Conservation (phyloP, 176 grass and related monocot genomes). For the Oryza meridionalis region DNA sequence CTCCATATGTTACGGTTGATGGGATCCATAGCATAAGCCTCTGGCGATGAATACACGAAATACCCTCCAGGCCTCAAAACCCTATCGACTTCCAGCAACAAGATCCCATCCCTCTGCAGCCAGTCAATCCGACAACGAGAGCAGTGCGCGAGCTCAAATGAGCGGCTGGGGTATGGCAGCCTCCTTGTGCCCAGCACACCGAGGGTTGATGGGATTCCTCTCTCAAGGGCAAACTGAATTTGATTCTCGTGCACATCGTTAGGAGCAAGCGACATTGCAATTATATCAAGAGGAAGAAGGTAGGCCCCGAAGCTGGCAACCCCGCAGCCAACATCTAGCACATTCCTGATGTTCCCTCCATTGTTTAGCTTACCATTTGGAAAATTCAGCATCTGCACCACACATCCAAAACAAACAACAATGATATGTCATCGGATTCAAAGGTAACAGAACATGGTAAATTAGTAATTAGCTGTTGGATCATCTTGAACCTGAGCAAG, state of each 20-base stretch:
- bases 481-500: constrained; percentile 57
- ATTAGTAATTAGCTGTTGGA: background rate
- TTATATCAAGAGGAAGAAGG: constrained; percentile 60
- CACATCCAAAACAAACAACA: constrained; percentile 1
- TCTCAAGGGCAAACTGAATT: constrained; percentile 86
- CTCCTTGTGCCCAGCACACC: constrained; percentile 75
- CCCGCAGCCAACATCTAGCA: constrained; percentile 78
- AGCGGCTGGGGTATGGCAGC: constrained; percentile 68
- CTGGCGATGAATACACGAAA: constrained; percentile 81
- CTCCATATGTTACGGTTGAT: constrained; percentile 70
- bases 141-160: constrained; percentile 74
- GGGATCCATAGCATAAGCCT: constrained; percentile 69
- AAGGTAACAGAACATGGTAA: background rate
- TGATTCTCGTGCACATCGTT: constrained; percentile 91
- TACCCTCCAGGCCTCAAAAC: constrained; percentile 76
- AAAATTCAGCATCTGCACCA: constrained; percentile 69
- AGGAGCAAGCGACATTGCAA: constrained; percentile 75
- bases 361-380: constrained; percentile 64
- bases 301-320: constrained; percentile 83
- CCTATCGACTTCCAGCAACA: constrained; percentile 76
- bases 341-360: constrained; percentile 65
- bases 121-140: constrained; percentile 79
- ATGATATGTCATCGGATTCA: background rate
- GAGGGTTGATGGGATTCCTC: constrained; percentile 70
- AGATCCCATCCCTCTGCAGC: constrained; percentile 85